Evolutionary conservation across 352 stramenopile genomes (phyloP).

Genomic region (Phytophthora constricta): DNA sequence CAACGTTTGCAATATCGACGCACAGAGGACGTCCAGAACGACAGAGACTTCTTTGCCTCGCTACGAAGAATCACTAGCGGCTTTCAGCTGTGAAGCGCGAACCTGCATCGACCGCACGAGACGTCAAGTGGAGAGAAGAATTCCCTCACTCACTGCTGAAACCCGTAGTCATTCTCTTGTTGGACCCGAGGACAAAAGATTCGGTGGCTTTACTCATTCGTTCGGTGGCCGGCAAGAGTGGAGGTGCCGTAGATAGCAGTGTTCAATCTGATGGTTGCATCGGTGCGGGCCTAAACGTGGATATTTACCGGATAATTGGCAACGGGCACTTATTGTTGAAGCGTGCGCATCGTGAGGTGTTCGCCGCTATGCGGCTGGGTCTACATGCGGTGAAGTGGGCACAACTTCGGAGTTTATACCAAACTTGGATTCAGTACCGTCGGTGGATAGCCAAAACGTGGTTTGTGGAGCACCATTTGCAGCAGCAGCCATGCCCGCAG

Average conservation of each 20-base stretch:
- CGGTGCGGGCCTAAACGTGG: not conserved
- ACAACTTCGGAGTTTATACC: not conserved
- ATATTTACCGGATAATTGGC: not conserved
- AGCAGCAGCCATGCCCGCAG: not conserved
- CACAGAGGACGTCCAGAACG: not conserved
- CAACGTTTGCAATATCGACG: not conserved
- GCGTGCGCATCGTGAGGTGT: not conserved
- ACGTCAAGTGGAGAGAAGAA: constrained; percentile 1
- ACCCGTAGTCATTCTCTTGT: constrained; percentile 3
- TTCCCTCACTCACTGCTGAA: not conserved
- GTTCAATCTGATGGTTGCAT: not conserved
- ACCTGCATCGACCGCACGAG: not conserved
- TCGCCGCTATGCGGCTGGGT: not conserved
- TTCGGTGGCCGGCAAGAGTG: not conserved
- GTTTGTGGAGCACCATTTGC: not conserved
- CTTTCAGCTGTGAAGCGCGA: not conserved
- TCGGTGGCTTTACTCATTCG: not conserved
- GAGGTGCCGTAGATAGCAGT: not conserved
- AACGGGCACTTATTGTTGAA: not conserved
- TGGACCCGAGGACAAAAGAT: constrained; percentile 4
- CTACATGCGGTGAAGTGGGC: not conserved
- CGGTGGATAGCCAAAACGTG: not conserved
- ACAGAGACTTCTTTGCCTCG: constrained; percentile 2
- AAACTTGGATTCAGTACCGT: not conserved
- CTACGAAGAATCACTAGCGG: not conserved